Evolutionary conservation across 2,329 filamentous ascomycete genomes (phyloP), one percentile per base, ranked within the genome.

Genomic region (Xylaria sp.): DNA sequence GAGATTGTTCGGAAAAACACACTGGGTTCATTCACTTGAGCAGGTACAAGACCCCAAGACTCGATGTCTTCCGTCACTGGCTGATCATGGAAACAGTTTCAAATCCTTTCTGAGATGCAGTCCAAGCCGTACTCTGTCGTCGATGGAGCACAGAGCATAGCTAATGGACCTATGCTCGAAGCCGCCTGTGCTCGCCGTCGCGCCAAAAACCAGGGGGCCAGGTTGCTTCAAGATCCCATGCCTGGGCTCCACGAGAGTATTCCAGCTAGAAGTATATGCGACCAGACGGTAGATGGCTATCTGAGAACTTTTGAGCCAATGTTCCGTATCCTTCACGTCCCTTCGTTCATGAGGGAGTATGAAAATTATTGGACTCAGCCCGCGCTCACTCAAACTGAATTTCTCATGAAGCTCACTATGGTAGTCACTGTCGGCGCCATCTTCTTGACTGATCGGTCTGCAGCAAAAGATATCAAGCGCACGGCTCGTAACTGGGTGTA

Each of bases 401-500:
- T 68, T 14, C 56, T 69, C 4, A 61, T 72, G 59, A 71, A 69
- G 33, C 60, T 74, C n/a, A 60, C 67, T 23, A 67, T 72, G 64
- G 60, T 71, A 8, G 46, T 74, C 15, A 63, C 70, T 3, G 59
- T 73, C 14, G 70, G 71, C 3, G 65, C 62, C 19, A 61, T 69
- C 21, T 71, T 73, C 49, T 59, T 70, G 25, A 38, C 57, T 2
- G 61, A 69, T 21, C 53, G 56, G 19, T 57, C 60, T n/a, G 19
- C 52, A 4, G 65, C 67, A 19, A 51, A 62, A 23, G 65, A 60
- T 15, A 67, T 74, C 15, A 64, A 69, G 25, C 50, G 51, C n/a
- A 63, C 65, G 9, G 70, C 70, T 52, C 69, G 68, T 25, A 69
- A 70, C 40, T 75, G 73, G 72, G 55, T 72, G 19, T 69, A 73